phyloP scores from a whole-genome alignment of 805 yeast species.

The Lipomyces sp. region DNA sequence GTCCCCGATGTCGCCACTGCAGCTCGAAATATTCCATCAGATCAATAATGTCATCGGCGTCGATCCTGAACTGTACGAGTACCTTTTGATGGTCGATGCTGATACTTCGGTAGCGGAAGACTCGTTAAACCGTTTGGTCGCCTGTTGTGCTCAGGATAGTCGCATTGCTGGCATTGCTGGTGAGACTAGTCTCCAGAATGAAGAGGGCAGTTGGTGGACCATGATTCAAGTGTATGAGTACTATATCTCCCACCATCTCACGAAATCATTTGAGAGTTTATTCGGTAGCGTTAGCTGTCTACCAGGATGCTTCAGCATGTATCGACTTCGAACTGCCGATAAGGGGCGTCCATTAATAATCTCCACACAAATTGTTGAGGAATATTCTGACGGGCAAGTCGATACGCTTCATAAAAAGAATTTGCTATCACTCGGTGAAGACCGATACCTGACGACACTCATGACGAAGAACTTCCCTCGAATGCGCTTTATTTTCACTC shows the following conservation, averaged over 20 bases:
- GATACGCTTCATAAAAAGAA: slow-evolving; percentile 66
- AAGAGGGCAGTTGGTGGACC: slow-evolving; percentile 59
- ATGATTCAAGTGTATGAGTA: slow-evolving; percentile 68
- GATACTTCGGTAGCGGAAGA: slow-evolving; percentile 62
- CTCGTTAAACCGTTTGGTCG: slow-evolving; percentile 59
- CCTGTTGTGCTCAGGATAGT: slow-evolving; percentile 65
- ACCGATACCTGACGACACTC: slow-evolving; percentile 60
- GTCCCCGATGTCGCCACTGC: slow-evolving; percentile 63
- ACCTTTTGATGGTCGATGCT: slow-evolving; percentile 65
- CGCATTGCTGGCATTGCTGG: slow-evolving; percentile 65
- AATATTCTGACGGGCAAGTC: slow-evolving; percentile 60
- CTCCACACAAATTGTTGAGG: slow-evolving; percentile 62
- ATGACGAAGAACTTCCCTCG: slow-evolving; percentile 63
- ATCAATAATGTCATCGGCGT: slow-evolving; percentile 64
- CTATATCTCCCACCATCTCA: slow-evolving; percentile 66
- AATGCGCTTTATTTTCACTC: slow-evolving; percentile 58
- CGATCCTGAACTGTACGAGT: slow-evolving; percentile 64
- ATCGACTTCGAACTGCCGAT: slow-evolving; percentile 54
- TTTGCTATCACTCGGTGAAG: slow-evolving; percentile 65
- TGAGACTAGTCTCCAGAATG: slow-evolving; percentile 63
- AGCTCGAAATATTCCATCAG: slow-evolving; percentile 57
- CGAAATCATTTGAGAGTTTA: slow-evolving; percentile 65
- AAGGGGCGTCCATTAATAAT: slow-evolving; percentile 62
- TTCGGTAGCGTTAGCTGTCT: slow-evolving; percentile 69
- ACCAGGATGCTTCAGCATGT: slow-evolving; percentile 69